phyloP scores from a whole-genome alignment of 306 rosid species.

The Medicago lupulina region DNA sequence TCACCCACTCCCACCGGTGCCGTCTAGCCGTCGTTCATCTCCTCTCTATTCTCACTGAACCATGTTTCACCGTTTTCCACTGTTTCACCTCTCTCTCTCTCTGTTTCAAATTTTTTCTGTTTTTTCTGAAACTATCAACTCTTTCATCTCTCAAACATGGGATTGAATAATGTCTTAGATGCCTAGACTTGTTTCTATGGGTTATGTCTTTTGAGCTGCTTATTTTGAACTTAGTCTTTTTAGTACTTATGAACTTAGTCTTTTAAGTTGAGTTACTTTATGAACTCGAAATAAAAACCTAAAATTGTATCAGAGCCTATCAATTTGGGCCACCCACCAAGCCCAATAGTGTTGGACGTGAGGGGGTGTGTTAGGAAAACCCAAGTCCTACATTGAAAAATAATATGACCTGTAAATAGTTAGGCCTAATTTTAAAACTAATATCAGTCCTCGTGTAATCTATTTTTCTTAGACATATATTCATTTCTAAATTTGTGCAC shows the following conservation, averaged over 20 bases:
- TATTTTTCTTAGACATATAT: background rate
- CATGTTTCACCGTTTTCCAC: too few species aligned
- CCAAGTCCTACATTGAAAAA: background rate
- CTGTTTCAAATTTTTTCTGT: too few species aligned
- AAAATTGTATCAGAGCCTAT: background rate
- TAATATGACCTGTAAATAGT: background rate
- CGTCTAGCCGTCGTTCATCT: too few species aligned
- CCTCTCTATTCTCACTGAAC: too few species aligned
- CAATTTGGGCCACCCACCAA: background rate
- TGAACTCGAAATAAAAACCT: background rate
- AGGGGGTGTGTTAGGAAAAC: background rate
- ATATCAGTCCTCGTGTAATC: conserved; percentile 4
- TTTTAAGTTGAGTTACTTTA: too few species aligned
- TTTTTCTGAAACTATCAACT: too few species aligned
- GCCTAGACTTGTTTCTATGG: too few species aligned
- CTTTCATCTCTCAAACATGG: too few species aligned
- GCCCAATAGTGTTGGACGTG: background rate
- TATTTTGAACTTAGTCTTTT: background rate
- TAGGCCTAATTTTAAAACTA: background rate
- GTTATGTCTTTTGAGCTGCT: too few species aligned
- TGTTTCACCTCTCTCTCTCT: too few species aligned
- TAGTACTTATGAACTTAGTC: background rate
- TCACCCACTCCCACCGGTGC: too few species aligned
- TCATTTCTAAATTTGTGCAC: conserved; percentile 5
- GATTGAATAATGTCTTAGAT: too few species aligned